phyloP scores from a whole-genome alignment of 116 monocot species.

The Dioscorea cayenensis region DNA sequence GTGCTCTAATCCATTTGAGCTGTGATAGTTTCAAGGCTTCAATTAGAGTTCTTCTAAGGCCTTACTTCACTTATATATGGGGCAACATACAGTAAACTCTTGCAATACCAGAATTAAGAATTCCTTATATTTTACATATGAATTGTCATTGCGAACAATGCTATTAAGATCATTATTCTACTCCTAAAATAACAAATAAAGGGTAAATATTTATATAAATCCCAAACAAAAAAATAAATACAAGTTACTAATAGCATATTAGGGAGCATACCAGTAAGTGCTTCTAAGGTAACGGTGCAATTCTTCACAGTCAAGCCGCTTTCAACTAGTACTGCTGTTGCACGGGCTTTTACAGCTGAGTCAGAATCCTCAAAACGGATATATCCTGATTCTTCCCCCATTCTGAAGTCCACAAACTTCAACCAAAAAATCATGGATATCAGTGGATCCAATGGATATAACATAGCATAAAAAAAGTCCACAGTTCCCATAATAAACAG shows the following conservation, averaged over 20 bases:
- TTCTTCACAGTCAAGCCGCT: conserved; percentile 66
- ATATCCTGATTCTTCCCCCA: conserved; percentile 78
- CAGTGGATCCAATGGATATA: neutral
- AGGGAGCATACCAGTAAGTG: conserved; percentile 56
- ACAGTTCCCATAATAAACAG: too few species aligned
- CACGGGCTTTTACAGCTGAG: conserved; percentile 71
- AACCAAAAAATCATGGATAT: conserved; percentile 3
- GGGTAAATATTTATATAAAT: neutral
- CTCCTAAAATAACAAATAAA: neutral
- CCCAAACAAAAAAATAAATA: neutral
- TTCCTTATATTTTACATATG: too few species aligned
- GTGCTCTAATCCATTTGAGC: too few species aligned
- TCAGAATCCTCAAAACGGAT: conserved; percentile 79
- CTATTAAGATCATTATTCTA: too few species aligned
- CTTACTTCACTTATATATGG: neutral
- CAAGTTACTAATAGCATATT: neutral
- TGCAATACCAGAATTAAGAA: too few species aligned
- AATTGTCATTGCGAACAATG: too few species aligned
- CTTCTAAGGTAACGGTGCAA: conserved; percentile 52
- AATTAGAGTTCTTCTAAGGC: neutral
- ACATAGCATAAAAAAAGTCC: neutral
- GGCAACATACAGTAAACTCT: too few species aligned
- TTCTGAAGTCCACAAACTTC: conserved; percentile 75
- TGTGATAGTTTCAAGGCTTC: neutral
- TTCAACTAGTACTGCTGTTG: conserved; percentile 57